Evolutionary conservation across 2,329 filamentous ascomycete species (phyloP), one percentile per base, ranked within the genome.

Genomic region (Colletotrichum gigasporum): DNA sequence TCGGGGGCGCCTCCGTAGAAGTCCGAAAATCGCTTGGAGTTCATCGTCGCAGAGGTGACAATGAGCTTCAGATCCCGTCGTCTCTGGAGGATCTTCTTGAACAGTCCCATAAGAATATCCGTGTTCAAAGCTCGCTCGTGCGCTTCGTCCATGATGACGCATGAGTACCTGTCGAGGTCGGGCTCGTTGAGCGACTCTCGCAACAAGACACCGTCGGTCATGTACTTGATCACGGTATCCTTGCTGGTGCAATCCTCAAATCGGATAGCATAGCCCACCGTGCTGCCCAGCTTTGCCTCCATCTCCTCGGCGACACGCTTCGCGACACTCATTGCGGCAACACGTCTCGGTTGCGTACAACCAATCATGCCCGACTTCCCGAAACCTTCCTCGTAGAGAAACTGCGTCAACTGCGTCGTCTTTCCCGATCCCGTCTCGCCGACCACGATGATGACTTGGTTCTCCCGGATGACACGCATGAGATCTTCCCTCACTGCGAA

Each of bases 141-240:
- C 4, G 96, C 96, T 81, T 99, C 96, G 74, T 99, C 96, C 96
- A 99, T 99, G 78, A 99, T 99, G 71, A 99, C 94, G 75, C 94
- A 97, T 12, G 95, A 97, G 75, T 99, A 99, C 68, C 93, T 92
- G 76, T 98, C 96, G 45, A 99, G 83, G 75, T 99, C 95, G 6
- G 91, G 88, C 76, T 98, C 95, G 64, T 94, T 94, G 10, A 99
- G 84, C 5, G 94, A 97, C 73, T 99, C 96, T 80, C 96, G 88
- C 30, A 99, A 85, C 44, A 99, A 82, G 20, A 99, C 93, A 81
- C 96, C 96, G 73, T 99, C 96, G 0, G 96, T 99, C 94, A 99
- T 97, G 77, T 99, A 99, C 79, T 99, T 99, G 80, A 99, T 98
- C 64, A 90, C 85, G 0, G 96, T 99, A 62, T 98, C 91, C 70